Evolutionary conservation across 495 filamentous ascomycete species (phyloP).

Genomic region (Aspergillus nanangensis): DNA sequence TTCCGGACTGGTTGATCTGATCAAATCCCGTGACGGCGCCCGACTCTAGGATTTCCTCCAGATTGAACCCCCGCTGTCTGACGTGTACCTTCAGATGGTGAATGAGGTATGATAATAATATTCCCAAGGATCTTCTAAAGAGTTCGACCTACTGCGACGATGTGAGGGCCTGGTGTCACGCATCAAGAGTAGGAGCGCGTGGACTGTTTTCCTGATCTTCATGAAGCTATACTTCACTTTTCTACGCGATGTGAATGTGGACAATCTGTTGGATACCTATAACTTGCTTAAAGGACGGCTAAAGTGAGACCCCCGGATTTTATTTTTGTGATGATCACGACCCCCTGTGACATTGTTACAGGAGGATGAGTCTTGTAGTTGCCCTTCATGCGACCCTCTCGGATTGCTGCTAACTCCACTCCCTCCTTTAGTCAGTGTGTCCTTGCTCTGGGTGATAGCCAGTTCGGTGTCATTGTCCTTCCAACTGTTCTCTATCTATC

Average conservation of each 20-base stretch:
- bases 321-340: too few relatives aligned
- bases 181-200: slow-evolving; percentile 58
- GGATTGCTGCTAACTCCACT: too few relatives aligned
- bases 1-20: slow-evolving; percentile 44
- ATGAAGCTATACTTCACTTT: slow-evolving; percentile 75
- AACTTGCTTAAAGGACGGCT: slow-evolving; percentile 65
- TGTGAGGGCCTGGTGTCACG: slow-evolving; percentile 53
- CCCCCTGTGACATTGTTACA: too few relatives aligned
- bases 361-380: too few relatives aligned
- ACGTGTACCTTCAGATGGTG: slow-evolving; percentile 64
- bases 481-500: slow-evolving; percentile 74
- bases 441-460: slow-evolving; percentile 72
- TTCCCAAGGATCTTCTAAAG: slow-evolving; percentile 41
- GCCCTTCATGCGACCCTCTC: too few relatives aligned
- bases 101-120: slow-evolving; percentile 57
- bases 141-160: slow-evolving; percentile 53
- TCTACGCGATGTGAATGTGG: slow-evolving; percentile 70
- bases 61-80: slow-evolving; percentile 60
- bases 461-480: slow-evolving; percentile 72
- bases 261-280: slow-evolving; percentile 71
- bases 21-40: slow-evolving; percentile 49
- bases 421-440: slow-evolving; percentile 72
- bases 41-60: slow-evolving; percentile 55
- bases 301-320: slow-evolving; percentile 60
- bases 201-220: slow-evolving; percentile 71